phyloP scores from a whole-genome alignment of 2,329 filamentous ascomycete genomes.

The Lachnellula cervina region DNA sequence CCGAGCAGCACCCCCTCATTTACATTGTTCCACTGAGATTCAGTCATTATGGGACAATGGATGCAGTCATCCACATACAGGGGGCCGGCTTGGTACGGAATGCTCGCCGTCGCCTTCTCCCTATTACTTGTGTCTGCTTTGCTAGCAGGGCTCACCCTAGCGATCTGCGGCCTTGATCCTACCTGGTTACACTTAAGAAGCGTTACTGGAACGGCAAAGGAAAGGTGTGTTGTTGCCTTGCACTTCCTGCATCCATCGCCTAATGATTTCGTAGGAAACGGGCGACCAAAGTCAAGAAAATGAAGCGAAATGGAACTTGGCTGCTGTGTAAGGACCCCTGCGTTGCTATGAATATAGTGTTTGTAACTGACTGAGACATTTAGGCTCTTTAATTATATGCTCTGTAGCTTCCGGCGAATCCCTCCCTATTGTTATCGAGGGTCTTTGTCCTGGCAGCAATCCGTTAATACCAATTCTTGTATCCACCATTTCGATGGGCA shows the following conservation, averaged over 20 bases:
- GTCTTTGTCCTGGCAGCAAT: constrained; percentile 9
- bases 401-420: constrained; percentile 23
- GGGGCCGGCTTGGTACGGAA: constrained; percentile 5
- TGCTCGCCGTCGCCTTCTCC: constrained; percentile 11
- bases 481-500: constrained; percentile 22
- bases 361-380: background rate
- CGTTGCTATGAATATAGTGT: background rate
- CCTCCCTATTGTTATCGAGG: constrained; percentile 24
- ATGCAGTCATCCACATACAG: background rate
- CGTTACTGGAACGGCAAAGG: constrained; percentile 16
- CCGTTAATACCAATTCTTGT: constrained; percentile 21
- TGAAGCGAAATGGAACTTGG: constrained; percentile 25
- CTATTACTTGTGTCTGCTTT: constrained; percentile 19
- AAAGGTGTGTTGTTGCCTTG: constrained; percentile 15
- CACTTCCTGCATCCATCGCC: background rate
- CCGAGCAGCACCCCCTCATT: too few relatives aligned
- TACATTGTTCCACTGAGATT: too few relatives aligned
- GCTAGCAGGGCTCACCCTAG: constrained; percentile 24
- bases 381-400: constrained; percentile 26
- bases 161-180: constrained; percentile 24
- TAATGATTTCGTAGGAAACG: constrained; percentile 17
- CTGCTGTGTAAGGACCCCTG: constrained; percentile 21
- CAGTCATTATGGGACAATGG: background rate
- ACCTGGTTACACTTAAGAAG: constrained; percentile 21
- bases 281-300: constrained; percentile 13